These are phyloP conservation scores for Tuctoria greenei DNA, from an alignment of 176 grass and related monocot genomes.

Conservation along the genomic window DNA sequence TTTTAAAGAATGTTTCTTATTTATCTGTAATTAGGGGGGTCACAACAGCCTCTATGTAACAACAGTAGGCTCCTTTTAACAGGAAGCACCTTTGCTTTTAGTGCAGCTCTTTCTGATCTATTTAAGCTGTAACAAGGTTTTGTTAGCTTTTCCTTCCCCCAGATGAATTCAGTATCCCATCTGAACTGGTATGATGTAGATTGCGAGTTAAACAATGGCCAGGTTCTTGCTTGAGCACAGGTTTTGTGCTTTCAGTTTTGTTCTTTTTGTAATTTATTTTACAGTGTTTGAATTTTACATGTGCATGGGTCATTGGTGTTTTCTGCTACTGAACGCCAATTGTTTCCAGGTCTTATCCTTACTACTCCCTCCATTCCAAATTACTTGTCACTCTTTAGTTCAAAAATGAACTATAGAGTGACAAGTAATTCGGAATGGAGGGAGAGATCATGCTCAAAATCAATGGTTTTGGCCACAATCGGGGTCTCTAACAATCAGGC, in stretches of 20 bases:
- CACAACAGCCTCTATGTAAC: conserved; percentile 70
- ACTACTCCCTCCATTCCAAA: too few relatives aligned
- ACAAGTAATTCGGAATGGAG: too few relatives aligned
- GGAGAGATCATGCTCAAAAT: background rate
- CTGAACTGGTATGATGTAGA: conserved; percentile 63
- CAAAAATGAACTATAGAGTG: too few relatives aligned
- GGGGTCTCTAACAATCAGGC: background rate
- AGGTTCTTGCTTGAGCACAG: conserved; percentile 23
- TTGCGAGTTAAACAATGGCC: conserved; percentile 43
- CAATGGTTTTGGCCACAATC: background rate
- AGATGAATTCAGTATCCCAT: conserved; percentile 43
- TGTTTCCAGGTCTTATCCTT: background rate
- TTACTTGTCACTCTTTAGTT: too few relatives aligned
- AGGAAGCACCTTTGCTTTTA: conserved; percentile 60
- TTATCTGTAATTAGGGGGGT: conserved; percentile 77
- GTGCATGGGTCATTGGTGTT: background rate
- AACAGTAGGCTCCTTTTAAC: conserved; percentile 64
- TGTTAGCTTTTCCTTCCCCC: conserved; percentile 47
- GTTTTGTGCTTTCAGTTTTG: conserved; percentile 17
- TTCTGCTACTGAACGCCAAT: background rate
- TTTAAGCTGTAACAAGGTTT: conserved; percentile 60
- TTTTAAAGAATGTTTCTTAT: conserved; percentile 60
- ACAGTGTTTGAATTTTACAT: background rate
- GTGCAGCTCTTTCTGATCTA: conserved; percentile 68
- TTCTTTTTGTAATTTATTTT: background rate